Percentiles rank a stretch among this genome's conserved stretches.
These are phyloP conservation scores for Aegle marmelos DNA, from an alignment of 345 rosid species.

Conservation along the genomic window DNA sequence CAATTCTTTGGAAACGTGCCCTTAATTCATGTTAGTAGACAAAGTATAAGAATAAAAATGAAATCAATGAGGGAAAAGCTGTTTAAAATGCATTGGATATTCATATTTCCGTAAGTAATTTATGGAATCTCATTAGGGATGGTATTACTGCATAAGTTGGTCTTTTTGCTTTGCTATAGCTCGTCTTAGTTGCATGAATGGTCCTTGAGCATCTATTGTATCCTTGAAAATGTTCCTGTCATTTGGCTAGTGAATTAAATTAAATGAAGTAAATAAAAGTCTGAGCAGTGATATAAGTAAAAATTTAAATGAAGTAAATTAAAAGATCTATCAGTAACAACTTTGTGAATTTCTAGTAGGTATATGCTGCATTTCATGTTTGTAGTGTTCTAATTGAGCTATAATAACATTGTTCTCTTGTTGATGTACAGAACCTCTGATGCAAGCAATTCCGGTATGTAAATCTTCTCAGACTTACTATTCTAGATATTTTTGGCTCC, in stretches of 20 bases:
- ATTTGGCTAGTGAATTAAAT: neutral
- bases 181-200: neutral
- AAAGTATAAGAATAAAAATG: neutral
- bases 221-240: neutral
- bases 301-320: neutral
- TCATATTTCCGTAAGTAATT: neutral
- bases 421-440: constrained; percentile 51
- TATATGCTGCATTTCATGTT: neutral
- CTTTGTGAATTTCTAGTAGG: neutral
- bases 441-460: constrained; percentile 51
- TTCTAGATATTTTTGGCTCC: neutral
- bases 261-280: neutral
- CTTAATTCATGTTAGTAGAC: neutral
- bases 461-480: neutral
- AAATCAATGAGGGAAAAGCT: neutral
- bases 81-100: neutral
- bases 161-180: neutral
- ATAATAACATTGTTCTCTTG: constrained; percentile 12
- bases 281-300: neutral
- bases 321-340: neutral
- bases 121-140: neutral
- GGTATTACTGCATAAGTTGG: neutral
- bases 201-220: neutral
- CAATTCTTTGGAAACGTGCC: constrained; percentile 4
- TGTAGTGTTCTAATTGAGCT: neutral